Evolutionary conservation across 306 rosid genomes (phyloP), one percentile per base, ranked within the genome.

Genomic region (Datisca glomerata): DNA sequence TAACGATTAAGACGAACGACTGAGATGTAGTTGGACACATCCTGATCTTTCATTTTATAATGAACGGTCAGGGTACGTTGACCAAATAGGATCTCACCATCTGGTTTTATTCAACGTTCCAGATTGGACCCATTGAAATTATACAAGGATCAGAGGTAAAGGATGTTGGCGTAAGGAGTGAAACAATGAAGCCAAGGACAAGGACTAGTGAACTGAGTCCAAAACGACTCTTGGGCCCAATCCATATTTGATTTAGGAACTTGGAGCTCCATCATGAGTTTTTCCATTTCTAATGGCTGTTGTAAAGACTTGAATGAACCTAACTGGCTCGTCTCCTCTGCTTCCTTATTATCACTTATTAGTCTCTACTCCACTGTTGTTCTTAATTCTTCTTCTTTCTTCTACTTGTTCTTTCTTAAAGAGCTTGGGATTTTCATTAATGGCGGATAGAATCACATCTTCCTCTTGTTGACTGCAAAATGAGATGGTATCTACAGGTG

Each of bases 161-260:
- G 49, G 38, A 81, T 39, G 62, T 71, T 78, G 61, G 79, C 55
- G 41, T 47, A 56, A n/a, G 86, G 67, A 53, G 78, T 80, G 40
- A 73, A 36, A 32, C 43, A 71, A 37, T 71, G 87, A 3, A 79
- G 59, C 96, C 94, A 81, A 1, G 96, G 96, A 23, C n/a, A n/a
- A n/a, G n/a, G n/a, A n/a, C 96, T 81, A 10, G 55, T 75, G 39
- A 86, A 49, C 8, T 75, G 86, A 27, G 79, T 58, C 86, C 92
- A 86, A 43, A 68, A 67, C 6, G 57, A 54, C 56, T 86, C 96
- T 58, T 81, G 92, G 19, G 67, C 64, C 92, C 96, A 86, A 10
- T 79, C 94, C 37, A 68, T 15, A 55, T 11, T 44, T 32, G 35
- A 5, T 18, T 53, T 59, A 3, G 96, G 96, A 6, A 86, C 46